Evolutionary conservation across 257 asterid species (phyloP).

Genomic region (Leonotis leonurus): DNA sequence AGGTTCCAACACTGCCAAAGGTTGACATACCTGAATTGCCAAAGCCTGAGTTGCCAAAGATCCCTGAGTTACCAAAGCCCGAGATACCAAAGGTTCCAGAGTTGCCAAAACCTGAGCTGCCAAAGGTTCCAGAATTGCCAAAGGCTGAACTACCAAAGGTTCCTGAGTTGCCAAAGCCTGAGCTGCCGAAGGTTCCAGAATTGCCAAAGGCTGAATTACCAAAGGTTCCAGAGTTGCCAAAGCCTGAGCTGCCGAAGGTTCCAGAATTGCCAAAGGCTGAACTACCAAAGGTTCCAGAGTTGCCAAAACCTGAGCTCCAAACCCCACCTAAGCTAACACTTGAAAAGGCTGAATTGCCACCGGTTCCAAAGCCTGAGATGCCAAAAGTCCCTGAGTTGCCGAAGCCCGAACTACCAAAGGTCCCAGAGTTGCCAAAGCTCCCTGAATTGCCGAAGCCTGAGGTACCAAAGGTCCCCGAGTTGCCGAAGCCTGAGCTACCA

Average conservation of each 20-base stretch:
- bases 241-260: conserved; percentile 6
- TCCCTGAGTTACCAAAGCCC: neutral
- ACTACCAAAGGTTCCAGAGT: neutral
- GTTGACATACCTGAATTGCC: conserved; percentile 2
- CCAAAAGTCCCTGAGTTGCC: neutral
- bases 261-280: conserved; percentile 23
- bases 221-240: neutral
- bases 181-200: neutral
- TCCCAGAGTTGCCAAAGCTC: neutral
- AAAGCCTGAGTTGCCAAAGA: conserved; percentile 3
- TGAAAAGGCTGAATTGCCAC: conserved; percentile 22
- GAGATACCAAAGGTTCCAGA: neutral
- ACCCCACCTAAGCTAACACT: neutral
- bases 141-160: conserved; percentile 11
- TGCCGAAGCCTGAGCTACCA: neutral
- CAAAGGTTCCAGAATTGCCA: neutral
- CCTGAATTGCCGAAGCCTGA: neutral
- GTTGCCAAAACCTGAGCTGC: neutral
- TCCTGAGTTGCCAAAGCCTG: conserved; percentile 12
- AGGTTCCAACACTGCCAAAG: conserved; percentile 10
- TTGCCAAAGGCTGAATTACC: neutral
- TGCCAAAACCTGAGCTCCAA: conserved; percentile 25
- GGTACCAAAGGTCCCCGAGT: neutral
- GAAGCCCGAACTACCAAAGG: neutral
- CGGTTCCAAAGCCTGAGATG: neutral